A percentile compares a stretch with the other conserved stretches of the same genome.
phyloP scores from a whole-genome alignment of 139 green algal species.

The Chlamydomonas sp. region DNA sequence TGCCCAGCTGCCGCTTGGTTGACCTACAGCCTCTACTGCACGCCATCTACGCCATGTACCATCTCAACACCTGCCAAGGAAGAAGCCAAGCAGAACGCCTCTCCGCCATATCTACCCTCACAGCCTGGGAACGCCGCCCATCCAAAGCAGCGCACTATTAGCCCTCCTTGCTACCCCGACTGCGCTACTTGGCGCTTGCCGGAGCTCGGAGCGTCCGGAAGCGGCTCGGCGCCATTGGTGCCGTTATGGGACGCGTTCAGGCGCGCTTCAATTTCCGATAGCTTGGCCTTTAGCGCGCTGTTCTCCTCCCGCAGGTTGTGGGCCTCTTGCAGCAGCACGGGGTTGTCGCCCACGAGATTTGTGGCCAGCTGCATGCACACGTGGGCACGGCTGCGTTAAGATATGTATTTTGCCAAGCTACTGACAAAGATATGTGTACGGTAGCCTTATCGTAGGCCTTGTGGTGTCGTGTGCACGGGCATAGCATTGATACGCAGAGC shows the following conservation, averaged over 20 bases:
- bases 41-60: not conserved
- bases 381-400: not conserved
- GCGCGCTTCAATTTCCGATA: slow-evolving; percentile 38
- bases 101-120: too few relatives aligned
- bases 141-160: not conserved
- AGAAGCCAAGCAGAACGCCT: too few relatives aligned
- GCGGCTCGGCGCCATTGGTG: not conserved
- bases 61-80: too few relatives aligned
- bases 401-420: not conserved
- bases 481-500: not conserved
- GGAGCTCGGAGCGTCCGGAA: not conserved
- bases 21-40: not conserved
- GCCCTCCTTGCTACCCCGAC: not conserved
- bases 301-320: slow-evolving; percentile 40
- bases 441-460: not conserved
- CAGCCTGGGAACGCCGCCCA: too few relatives aligned
- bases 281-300: slow-evolving; percentile 23
- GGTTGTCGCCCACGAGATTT: slow-evolving; percentile 59
- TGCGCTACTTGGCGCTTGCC: not conserved
- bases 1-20: too few relatives aligned
- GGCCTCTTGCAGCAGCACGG: slow-evolving; percentile 53
- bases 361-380: not conserved
- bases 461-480: not conserved
- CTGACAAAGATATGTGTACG: not conserved
- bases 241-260: not conserved